Base-by-base conservation (phyloP, 768 basidiomycete species). In the Lentinus tigrinus region DNA sequence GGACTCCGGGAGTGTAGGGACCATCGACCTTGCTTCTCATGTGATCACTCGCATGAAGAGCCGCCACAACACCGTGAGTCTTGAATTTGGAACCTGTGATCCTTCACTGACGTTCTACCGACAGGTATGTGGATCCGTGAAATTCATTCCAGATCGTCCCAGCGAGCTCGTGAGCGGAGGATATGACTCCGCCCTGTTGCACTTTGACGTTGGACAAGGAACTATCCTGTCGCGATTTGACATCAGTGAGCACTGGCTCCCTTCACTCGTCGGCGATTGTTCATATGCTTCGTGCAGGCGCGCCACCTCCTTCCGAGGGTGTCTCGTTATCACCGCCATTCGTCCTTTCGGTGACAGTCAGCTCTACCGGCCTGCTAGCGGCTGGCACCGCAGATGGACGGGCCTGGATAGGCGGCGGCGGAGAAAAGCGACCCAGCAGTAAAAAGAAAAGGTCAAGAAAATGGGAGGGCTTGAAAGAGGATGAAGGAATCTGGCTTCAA, bases 321-420 rank as follows among this genome's bases (percentile, higher is more conserved):
- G 75, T 88, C 57, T 77, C 83, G 0, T 72, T 92, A 24, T 85
- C 89, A 1, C 90, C 90, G 1, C 89, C 91, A 1, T 94, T 93
- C 67, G 72, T 93, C 51, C 77, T 85, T 69, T 86, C 81, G 23
- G 72, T 82, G 40, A 77, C 87, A 1, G 67, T 93, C 27, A 85
- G 86, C 3, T 56, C 77, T 0, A 77, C 73, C 4, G 90, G 88
- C 0, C 66, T 85, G 31, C 67, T 92, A 17, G 89, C 85, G 14
- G 88, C 83, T 6, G 85, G 88, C 5, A 88, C 85, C 1, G 91
- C 89, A 9, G 89, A 93, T 67, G 91, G 91, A 3, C 81, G 83
- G 38, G 66, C 93, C 4, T 85, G 84, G 77, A 63, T 91, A 24
- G 88, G 89, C 13, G 78, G 79, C 10, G 84, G 89, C 3, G 89